Evolutionary conservation across 2,329 filamentous ascomycete genomes (phyloP).

Genomic region (Arachnopeziza araneosa): DNA sequence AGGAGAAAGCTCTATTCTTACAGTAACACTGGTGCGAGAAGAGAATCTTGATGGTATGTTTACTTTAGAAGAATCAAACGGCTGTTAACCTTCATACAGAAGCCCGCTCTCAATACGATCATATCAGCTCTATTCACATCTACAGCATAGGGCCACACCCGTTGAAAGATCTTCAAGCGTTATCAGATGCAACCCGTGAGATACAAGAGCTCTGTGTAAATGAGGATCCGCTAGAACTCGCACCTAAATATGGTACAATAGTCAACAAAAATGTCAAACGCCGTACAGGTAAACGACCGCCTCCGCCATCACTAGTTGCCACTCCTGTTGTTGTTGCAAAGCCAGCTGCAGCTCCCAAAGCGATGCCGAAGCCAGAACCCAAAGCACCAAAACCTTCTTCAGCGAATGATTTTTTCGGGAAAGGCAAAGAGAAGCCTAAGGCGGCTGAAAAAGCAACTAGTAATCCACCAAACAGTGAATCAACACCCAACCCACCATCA

Average conservation of each 20-base stretch:
- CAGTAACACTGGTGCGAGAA: constrained; percentile 64
- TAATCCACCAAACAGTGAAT: constrained; percentile 22
- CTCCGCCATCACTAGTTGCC: constrained; percentile 32
- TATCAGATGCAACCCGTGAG: constrained; percentile 65
- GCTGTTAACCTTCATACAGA: constrained; percentile 39
- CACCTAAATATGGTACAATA: constrained; percentile 67
- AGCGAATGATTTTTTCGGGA: constrained; percentile 34
- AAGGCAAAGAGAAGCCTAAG: constrained; percentile 9
- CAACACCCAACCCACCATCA: constrained; percentile 23
- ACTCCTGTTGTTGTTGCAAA: constrained; percentile 5
- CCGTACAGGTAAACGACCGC: constrained; percentile 32
- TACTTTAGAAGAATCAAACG: background rate
- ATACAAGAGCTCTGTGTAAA: constrained; percentile 48
- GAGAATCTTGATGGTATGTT: constrained; percentile 55
- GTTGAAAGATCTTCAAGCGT: constrained; percentile 59
- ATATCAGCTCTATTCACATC: constrained; percentile 75
- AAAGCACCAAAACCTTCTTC: constrained; percentile 24
- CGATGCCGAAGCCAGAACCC: constrained; percentile 14
- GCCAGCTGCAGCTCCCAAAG: constrained; percentile 6
- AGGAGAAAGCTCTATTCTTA: constrained; percentile 48
- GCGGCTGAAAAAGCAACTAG: constrained; percentile 7
- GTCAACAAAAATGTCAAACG: constrained; percentile 61
- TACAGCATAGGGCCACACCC: constrained; percentile 76
- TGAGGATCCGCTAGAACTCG: constrained; percentile 54
- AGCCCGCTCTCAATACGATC: constrained; percentile 60